These are phyloP conservation scores for Ophiocordyceps camponoti-leonardi DNA, from an alignment of 2,329 filamentous ascomycete species.

Conservation along the genomic window DNA sequence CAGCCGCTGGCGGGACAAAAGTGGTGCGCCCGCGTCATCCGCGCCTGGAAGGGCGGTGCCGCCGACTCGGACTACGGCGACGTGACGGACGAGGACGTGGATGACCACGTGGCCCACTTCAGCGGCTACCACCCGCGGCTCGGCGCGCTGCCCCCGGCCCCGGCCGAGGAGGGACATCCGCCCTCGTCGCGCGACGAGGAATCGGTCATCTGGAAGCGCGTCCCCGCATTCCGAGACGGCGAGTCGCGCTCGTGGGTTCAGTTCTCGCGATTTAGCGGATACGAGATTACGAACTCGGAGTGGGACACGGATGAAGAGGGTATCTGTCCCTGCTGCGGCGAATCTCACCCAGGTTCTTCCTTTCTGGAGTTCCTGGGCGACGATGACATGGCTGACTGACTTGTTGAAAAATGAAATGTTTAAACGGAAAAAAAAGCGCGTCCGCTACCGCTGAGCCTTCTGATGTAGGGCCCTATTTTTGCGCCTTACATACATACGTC, in stretches of 20 bases:
- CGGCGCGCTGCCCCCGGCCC: constrained; percentile 20
- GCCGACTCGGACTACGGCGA: constrained; percentile 10
- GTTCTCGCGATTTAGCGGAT: constrained; percentile 24
- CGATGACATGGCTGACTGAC: constrained; percentile 5
- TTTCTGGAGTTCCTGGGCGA: constrained; percentile 15
- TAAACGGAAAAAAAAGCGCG: too few species aligned
- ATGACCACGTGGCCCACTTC: constrained; percentile 7
- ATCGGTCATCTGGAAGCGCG: constrained; percentile 32
- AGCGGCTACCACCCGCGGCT: constrained; percentile 11
- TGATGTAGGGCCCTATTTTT: neutral
- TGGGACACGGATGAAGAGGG: constrained; percentile 18
- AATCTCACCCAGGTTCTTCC: constrained; percentile 17
- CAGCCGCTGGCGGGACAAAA: constrained; percentile 19
- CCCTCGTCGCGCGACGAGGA: constrained; percentile 22
- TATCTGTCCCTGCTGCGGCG: constrained; percentile 22
- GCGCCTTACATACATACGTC: neutral
- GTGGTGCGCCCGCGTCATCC: constrained; percentile 26
- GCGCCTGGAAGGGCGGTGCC: constrained; percentile 20
- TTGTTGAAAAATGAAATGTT: too few species aligned
- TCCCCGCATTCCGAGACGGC: constrained; percentile 23
- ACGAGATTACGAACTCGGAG: constrained; percentile 16
- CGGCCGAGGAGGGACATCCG: constrained; percentile 25
- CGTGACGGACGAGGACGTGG: constrained; percentile 11
- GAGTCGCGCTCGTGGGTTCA: constrained; percentile 28
- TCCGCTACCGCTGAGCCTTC: neutral